These are phyloP conservation scores for Lipomyces sp. DNA, from an alignment of 805 yeast genomes.

Conservation along the genomic window DNA sequence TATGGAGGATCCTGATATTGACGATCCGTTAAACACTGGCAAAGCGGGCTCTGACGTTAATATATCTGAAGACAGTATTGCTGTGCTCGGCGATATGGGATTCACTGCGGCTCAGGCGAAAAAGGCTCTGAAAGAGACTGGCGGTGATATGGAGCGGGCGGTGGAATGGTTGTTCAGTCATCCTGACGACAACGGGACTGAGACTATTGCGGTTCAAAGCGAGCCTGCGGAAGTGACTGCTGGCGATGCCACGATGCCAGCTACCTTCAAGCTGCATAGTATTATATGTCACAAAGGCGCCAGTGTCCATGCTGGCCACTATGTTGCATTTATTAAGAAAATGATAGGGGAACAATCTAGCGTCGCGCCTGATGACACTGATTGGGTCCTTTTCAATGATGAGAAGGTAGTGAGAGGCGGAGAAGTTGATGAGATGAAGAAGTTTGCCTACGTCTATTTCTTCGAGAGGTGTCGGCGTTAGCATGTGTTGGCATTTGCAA, in stretches of 20 bases:
- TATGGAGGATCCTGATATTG: slow-evolving; percentile 82
- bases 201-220: slow-evolving; percentile 26
- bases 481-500: not conserved
- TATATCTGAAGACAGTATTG: slow-evolving; percentile 49
- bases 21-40: slow-evolving; percentile 56
- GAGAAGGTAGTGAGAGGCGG: slow-evolving; percentile 74
- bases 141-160: slow-evolving; percentile 69
- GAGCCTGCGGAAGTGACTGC: not conserved
- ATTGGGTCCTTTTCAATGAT: slow-evolving; percentile 85
- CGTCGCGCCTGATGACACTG: slow-evolving; percentile 43
- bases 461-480: slow-evolving; percentile 42
- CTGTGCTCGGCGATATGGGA: slow-evolving; percentile 74
- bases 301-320: slow-evolving; percentile 90
- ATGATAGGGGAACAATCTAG: slow-evolving; percentile 21
- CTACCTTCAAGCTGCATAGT: slow-evolving; percentile 59
- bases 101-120: slow-evolving; percentile 65
- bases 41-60: slow-evolving; percentile 15
- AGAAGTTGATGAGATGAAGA: slow-evolving; percentile 50
- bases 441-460: slow-evolving; percentile 56
- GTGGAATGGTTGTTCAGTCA: slow-evolving; percentile 89
- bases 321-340: slow-evolving; percentile 74
- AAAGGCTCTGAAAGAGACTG: slow-evolving; percentile 68
- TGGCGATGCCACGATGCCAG: slow-evolving; percentile 42
- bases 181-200: slow-evolving; percentile 57
- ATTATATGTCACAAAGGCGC: slow-evolving; percentile 88